Conservation (phyloP, 192 early-diverging fungal genomes). For the Backusella luteola region DNA sequence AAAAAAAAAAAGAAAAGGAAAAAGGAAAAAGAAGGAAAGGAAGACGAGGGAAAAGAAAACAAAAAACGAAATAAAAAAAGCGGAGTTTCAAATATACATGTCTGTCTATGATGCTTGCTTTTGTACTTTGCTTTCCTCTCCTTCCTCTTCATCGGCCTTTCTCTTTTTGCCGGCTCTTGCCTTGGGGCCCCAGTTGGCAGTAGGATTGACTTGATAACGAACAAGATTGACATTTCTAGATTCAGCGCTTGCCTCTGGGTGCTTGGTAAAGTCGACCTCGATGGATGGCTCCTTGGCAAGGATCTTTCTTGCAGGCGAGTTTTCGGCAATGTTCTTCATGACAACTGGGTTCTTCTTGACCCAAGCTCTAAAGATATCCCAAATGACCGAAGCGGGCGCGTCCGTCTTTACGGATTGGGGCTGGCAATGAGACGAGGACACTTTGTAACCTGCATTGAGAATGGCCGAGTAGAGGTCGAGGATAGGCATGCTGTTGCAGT, state of each 20-base stretch:
- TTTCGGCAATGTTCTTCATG: constrained; percentile 61
- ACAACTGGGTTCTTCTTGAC: constrained; percentile 70
- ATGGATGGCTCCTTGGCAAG: constrained; percentile 50
- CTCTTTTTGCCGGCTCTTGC: constrained; percentile 59
- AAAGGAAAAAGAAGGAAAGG: background rate
- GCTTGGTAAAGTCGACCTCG: constrained; percentile 72
- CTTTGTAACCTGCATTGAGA: constrained; percentile 86
- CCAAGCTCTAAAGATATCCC: constrained; percentile 89
- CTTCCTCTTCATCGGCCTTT: constrained; percentile 26
- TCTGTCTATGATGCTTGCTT: background rate
- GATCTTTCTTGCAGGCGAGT: constrained; percentile 68
- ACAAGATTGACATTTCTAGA: constrained; percentile 83
- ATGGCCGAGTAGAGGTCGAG: constrained; percentile 77
- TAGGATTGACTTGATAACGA: constrained; percentile 95
- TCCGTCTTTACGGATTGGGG: constrained; percentile 89
- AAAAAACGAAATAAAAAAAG: background rate
- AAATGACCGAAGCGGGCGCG: constrained; percentile 80
- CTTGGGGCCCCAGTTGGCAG: constrained; percentile 96
- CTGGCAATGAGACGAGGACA: constrained; percentile 82
- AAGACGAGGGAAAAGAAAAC: background rate
- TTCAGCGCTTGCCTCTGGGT: constrained; percentile 70
- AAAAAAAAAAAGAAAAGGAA: background rate
- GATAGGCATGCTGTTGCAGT: constrained; percentile 72
- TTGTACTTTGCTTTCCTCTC: background rate
- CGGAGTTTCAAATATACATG: background rate